These are phyloP conservation scores for Schrenkiella parvula DNA, from an alignment of 345 rosid species.

Conservation along the genomic window DNA sequence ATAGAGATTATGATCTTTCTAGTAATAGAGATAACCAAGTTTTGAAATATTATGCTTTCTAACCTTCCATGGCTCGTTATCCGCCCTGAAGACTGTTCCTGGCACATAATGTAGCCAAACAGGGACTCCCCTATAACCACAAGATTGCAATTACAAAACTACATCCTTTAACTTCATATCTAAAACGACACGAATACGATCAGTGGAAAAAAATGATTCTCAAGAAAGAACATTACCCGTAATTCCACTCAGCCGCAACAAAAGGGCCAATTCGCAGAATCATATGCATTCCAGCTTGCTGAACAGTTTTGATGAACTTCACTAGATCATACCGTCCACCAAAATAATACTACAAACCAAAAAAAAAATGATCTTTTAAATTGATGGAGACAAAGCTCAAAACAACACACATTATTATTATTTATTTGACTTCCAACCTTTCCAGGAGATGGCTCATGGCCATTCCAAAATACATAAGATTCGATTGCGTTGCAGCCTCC, in stretches of 20 bases:
- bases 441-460: slow-evolving; percentile 75
- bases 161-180: neutral
- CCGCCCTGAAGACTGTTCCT: slow-evolving; percentile 78
- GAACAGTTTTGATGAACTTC: slow-evolving; percentile 82
- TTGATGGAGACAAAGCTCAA: neutral
- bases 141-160: neutral
- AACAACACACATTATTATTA: neutral
- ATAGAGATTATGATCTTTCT: slow-evolving; percentile 12
- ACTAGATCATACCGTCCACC: slow-evolving; percentile 81
- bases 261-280: slow-evolving; percentile 96
- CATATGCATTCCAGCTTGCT: slow-evolving; percentile 83
- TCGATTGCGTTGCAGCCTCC: slow-evolving; percentile 83
- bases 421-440: slow-evolving; percentile 40
- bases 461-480: slow-evolving; percentile 95
- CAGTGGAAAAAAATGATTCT: too few relatives aligned
- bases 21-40: neutral
- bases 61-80: slow-evolving; percentile 88
- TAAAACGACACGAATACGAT: too few relatives aligned
- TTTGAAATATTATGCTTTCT: neutral
- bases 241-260: slow-evolving; percentile 93
- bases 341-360: slow-evolving; percentile 59
- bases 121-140: slow-evolving; percentile 67
- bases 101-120: slow-evolving; percentile 91
- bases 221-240: slow-evolving; percentile 46
- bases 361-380: neutral